Percentiles rank a stretch among this genome's conserved stretches.
These are phyloP conservation scores for Penicillium cosmopolitanum DNA, from an alignment of 495 filamentous ascomycete genomes.

Conservation along the genomic window DNA sequence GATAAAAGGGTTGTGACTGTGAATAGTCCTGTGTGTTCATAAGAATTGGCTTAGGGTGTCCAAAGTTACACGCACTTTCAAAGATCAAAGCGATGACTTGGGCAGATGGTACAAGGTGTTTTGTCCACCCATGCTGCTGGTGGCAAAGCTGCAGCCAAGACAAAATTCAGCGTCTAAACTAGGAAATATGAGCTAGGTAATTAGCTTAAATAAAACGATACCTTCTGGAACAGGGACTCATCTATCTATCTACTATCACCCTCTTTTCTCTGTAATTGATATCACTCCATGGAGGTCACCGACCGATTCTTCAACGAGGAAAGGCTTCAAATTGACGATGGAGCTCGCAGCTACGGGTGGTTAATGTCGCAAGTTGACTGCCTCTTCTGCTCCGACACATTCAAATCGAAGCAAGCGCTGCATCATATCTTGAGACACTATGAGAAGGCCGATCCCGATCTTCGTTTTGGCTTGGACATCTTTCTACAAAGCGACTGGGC, in stretches of 20 bases:
- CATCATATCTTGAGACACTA: neutral
- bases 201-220: neutral
- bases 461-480: neutral
- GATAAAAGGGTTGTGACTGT: neutral
- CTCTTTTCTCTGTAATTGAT: neutral
- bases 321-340: neutral
- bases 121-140: too few species aligned
- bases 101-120: too few species aligned
- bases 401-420: neutral
- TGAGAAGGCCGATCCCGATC: neutral
- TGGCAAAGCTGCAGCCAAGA: too few species aligned
- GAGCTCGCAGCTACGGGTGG: neutral
- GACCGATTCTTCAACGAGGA: neutral
- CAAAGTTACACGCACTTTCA: too few species aligned
- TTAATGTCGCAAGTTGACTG: neutral
- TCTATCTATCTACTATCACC: too few species aligned
- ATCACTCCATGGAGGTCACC: neutral
- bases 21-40: too few species aligned
- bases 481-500: neutral
- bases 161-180: neutral
- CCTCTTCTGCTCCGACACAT: too few species aligned
- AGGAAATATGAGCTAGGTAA: neutral
- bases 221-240: too few species aligned
- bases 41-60: too few species aligned
- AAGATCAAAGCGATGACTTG: too few species aligned